These are phyloP conservation scores for Phylloporus sp. DNA, from an alignment of 768 basidiomycete genomes.

Conservation along the genomic window DNA sequence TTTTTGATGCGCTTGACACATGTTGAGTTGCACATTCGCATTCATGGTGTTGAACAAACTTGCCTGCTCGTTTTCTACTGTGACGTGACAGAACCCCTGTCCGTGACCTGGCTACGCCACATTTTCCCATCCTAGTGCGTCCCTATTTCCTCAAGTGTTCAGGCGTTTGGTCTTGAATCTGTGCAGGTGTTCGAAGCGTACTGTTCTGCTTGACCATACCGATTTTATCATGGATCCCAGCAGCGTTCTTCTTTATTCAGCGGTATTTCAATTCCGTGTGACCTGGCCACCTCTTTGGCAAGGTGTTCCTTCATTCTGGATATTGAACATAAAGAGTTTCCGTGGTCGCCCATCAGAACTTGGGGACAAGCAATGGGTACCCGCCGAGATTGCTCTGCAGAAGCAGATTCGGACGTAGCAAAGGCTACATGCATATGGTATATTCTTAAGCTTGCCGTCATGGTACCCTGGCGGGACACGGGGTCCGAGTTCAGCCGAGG, in stretches of 20 bases:
- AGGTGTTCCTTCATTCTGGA: not conserved
- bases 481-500: conserved; percentile 14
- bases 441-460: conserved; percentile 27
- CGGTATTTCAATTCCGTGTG: no score
- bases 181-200: conserved; percentile 2
- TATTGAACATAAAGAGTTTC: not conserved
- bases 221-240: no score
- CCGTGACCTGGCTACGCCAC: conserved; percentile 22
- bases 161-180: not conserved
- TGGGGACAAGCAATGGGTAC: not conserved
- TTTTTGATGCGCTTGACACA: conserved; percentile 21
- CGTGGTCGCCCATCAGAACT: not conserved
- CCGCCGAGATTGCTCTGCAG: not conserved
- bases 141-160: not conserved
- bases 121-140: conserved; percentile 4
- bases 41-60: conserved; percentile 26
- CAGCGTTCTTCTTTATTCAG: no score
- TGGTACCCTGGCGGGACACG: conserved; percentile 24
- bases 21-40: conserved; percentile 2
- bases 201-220: no score
- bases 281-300: not conserved
- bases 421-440: conserved; percentile 22
- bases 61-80: conserved; percentile 23
- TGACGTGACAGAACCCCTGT: conserved; percentile 31
- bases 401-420: conserved; percentile 6